Evolutionary conservation across 768 basidiomycete species (phyloP).

Genomic region (Lepiota brunneoincarnata): DNA sequence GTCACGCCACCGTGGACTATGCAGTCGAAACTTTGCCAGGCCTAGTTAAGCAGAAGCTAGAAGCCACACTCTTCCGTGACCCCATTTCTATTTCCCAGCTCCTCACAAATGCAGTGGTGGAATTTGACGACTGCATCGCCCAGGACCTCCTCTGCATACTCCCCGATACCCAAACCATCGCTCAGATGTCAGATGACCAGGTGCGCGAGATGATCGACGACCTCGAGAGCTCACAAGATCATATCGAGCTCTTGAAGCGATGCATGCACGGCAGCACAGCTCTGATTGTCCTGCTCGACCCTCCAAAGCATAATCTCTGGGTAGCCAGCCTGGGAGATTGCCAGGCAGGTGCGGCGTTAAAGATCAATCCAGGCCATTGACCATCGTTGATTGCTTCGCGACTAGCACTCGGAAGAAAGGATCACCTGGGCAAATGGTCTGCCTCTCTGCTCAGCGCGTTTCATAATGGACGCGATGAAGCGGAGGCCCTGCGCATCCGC

Average conservation of each 20-base stretch:
- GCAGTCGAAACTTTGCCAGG: slow-evolving; percentile 29
- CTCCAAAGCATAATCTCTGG: slow-evolving; percentile 43
- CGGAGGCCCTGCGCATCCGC: slow-evolving; percentile 38
- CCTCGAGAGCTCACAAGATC: slow-evolving; percentile 25
- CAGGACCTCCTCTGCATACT: slow-evolving; percentile 38
- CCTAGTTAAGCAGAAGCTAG: slow-evolving; percentile 26
- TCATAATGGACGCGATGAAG: slow-evolving; percentile 46
- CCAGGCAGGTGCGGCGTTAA: slow-evolving; percentile 40
- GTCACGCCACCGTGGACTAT: slow-evolving; percentile 45
- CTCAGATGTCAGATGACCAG: slow-evolving; percentile 34
- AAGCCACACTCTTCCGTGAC: slow-evolving; percentile 10
- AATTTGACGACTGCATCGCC: slow-evolving; percentile 36
- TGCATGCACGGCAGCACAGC: slow-evolving; percentile 54
- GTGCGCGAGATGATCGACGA: slow-evolving; percentile 42
- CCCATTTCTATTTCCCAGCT: slow-evolving; percentile 25
- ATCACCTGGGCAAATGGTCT: slow-evolving; percentile 32
- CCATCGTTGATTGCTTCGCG: background rate
- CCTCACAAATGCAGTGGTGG: slow-evolving; percentile 31
- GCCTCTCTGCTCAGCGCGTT: slow-evolving; percentile 39
- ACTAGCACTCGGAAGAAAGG: slow-evolving; percentile 40
- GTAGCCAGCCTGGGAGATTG: slow-evolving; percentile 59
- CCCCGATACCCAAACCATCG: slow-evolving; percentile 31
- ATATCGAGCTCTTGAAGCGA: slow-evolving; percentile 25
- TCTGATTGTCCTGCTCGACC: slow-evolving; percentile 45
- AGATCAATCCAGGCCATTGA: background rate